Evolutionary conservation across 2,329 filamentous ascomycete species (phyloP).

Genomic region (Coniochaeta sp.): DNA sequence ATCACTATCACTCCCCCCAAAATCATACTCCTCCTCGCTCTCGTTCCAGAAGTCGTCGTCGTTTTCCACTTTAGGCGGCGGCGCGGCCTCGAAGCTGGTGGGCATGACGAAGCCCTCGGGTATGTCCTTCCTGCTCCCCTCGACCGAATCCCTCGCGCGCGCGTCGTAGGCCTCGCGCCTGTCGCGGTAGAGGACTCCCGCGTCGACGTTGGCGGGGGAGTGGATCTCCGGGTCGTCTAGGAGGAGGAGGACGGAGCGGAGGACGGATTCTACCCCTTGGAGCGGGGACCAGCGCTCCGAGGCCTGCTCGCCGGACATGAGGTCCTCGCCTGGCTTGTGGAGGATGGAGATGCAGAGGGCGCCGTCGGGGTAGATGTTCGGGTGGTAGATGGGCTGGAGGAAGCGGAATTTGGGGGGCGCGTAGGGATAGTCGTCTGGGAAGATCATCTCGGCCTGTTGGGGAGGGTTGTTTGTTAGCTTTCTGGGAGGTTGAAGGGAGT

Average conservation of each 20-base stretch:
- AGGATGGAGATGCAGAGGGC: slow-evolving; percentile 95
- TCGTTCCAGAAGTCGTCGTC: slow-evolving; percentile 81
- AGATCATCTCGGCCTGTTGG: slow-evolving; percentile 71
- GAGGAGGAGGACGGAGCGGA: slow-evolving; percentile 85
- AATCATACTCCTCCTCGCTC: slow-evolving; percentile 69
- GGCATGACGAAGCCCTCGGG: slow-evolving; percentile 79
- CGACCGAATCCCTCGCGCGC: slow-evolving; percentile 62
- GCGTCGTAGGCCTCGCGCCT: slow-evolving; percentile 61
- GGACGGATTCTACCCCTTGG: slow-evolving; percentile 88
- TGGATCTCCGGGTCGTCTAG: slow-evolving; percentile 91
- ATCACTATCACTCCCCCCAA: slow-evolving; percentile 64
- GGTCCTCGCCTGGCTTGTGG: slow-evolving; percentile 84
- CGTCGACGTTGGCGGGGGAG: slow-evolving; percentile 92
- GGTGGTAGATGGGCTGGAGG: slow-evolving; percentile 71
- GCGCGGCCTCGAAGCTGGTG: slow-evolving; percentile 56
- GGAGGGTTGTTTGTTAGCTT: background rate
- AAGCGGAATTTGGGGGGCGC: slow-evolving; percentile 86
- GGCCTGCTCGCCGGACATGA: slow-evolving; percentile 83
- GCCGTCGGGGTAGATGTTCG: slow-evolving; percentile 89
- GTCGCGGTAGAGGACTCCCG: slow-evolving; percentile 78
- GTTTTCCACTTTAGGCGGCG: slow-evolving; percentile 55
- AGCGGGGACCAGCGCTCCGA: slow-evolving; percentile 92
- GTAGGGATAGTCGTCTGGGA: slow-evolving; percentile 85
- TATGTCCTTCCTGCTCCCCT: slow-evolving; percentile 70
- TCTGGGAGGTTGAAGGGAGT: background rate